phyloP scores from a whole-genome alignment of 2,329 filamentous ascomycete genomes.

The Xylariaceae sp. region DNA sequence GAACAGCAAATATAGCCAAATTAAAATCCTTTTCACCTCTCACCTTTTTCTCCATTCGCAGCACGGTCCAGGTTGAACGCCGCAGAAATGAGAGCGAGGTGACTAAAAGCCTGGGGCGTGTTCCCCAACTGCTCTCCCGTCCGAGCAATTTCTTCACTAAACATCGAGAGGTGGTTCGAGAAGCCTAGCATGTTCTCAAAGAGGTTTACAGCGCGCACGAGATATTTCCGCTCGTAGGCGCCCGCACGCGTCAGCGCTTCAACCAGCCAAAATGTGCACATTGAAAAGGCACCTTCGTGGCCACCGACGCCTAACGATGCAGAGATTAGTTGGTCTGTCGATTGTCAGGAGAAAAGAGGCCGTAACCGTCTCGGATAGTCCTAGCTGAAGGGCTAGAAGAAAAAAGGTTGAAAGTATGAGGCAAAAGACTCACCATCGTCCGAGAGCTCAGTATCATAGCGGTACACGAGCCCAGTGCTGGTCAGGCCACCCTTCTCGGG shows the following conservation, averaged over 20 bases:
- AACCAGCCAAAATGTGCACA: slow-evolving; percentile 85
- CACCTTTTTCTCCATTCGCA: slow-evolving; percentile 31
- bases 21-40: no score
- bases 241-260: slow-evolving; percentile 75
- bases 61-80: slow-evolving; percentile 75
- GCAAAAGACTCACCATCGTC: slow-evolving; percentile 64
- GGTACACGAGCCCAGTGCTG: slow-evolving; percentile 75
- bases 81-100: slow-evolving; percentile 76
- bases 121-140: slow-evolving; percentile 80
- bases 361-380: no score
- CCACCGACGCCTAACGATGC: slow-evolving; percentile 68
- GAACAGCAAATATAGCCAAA: no score
- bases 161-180: slow-evolving; percentile 78
- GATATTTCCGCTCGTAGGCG: slow-evolving; percentile 68
- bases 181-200: slow-evolving; percentile 82
- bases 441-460: slow-evolving; percentile 72
- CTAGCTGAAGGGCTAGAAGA: not conserved
- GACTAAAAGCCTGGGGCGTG: slow-evolving; percentile 79
- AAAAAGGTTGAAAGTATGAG: not conserved
- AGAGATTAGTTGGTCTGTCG: slow-evolving; percentile 10
- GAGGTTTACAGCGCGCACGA: slow-evolving; percentile 66
- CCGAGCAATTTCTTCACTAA: slow-evolving; percentile 77
- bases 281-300: slow-evolving; percentile 76
- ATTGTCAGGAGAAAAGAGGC: not conserved
- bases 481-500: slow-evolving; percentile 79